These are phyloP conservation scores for Encephalitozoon intestinalis DNA, from an alignment of 371 early-diverging fungal genomes.

Conservation along the genomic window DNA sequence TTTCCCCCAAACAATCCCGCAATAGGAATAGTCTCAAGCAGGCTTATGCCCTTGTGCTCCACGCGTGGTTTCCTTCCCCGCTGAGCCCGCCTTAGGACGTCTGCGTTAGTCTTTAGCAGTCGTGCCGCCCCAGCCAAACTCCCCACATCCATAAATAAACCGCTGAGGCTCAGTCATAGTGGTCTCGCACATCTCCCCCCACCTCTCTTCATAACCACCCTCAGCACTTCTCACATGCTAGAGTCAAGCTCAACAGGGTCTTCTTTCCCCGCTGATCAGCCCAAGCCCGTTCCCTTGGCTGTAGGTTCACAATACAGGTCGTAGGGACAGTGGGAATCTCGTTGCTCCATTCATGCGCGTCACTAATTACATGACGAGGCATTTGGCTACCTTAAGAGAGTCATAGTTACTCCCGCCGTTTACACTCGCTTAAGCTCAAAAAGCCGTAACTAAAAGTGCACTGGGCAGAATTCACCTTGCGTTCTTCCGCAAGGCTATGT, in stretches of 20 bases:
- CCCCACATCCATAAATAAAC: slow-evolving; percentile 31
- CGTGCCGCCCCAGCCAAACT: slow-evolving; percentile 54
- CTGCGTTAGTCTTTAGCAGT: slow-evolving; percentile 47
- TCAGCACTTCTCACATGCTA: slow-evolving; percentile 1
- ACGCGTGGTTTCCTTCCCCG: slow-evolving; percentile 35
- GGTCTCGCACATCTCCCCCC: slow-evolving; percentile 39
- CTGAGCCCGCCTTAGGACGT: slow-evolving; percentile 39
- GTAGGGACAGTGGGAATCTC: slow-evolving; percentile 67
- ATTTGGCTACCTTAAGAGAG: slow-evolving; percentile 68
- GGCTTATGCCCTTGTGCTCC: slow-evolving; percentile 63
- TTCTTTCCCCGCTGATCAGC: slow-evolving; percentile 65
- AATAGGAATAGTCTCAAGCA: slow-evolving; percentile 63
- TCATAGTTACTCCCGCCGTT: slow-evolving; percentile 69
- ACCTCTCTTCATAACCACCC: slow-evolving; percentile 26
- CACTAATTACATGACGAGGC: slow-evolving; percentile 68
- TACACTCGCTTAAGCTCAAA: slow-evolving; percentile 67
- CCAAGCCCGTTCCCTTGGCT: slow-evolving; percentile 66
- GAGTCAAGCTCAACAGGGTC: slow-evolving; percentile 56
- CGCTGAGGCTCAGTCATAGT: slow-evolving; percentile 1
- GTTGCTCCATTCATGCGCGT: slow-evolving; percentile 68
- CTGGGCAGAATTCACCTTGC: slow-evolving; percentile 68
- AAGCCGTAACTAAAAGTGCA: slow-evolving; percentile 67
- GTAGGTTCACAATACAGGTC: slow-evolving; percentile 66
- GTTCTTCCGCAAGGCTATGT: slow-evolving; percentile 68
- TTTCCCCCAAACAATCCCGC: slow-evolving; percentile 60